These are phyloP conservation scores for Lentinula guzmanii DNA, from an alignment of 768 basidiomycete species.

Conservation along the genomic window DNA sequence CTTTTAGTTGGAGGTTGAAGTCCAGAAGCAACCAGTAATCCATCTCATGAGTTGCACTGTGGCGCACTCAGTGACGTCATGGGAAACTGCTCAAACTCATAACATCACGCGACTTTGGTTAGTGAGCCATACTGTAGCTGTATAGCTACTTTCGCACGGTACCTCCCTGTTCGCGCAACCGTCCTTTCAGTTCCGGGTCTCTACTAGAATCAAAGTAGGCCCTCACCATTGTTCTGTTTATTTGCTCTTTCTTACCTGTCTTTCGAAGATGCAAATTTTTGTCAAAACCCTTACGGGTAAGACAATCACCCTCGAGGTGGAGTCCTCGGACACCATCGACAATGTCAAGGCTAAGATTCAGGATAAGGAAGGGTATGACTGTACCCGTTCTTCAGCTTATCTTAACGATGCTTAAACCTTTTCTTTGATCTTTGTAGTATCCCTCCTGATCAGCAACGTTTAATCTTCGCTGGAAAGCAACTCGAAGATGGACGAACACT, in stretches of 20 bases:
- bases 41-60: too few species aligned
- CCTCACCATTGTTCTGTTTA: not conserved
- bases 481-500: constrained; percentile 97
- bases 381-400: not conserved
- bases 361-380: constrained; percentile 48
- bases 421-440: constrained; percentile 42
- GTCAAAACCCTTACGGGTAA: constrained; percentile 86
- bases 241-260: not conserved
- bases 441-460: constrained; percentile 90
- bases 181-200: not conserved
- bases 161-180: not conserved
- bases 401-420: not conserved
- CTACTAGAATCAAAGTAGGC: not conserved
- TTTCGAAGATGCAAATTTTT: constrained; percentile 11
- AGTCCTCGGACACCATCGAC: constrained; percentile 95
- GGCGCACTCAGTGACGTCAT: too few species aligned
- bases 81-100: too few species aligned
- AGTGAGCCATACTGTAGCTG: not conserved
- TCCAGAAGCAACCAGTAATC: too few species aligned
- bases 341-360: constrained; percentile 81
- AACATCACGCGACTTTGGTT: not conserved
- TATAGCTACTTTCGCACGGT: not conserved
- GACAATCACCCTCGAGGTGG: constrained; percentile 98
- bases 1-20: not conserved
- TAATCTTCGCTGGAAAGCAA: constrained; percentile 98